A percentile compares a stretch with the other conserved stretches of the same genome.
Evolutionary conservation across 441 rosid genomes (phyloP).

Genomic region (Populus trichocarpa): DNA sequence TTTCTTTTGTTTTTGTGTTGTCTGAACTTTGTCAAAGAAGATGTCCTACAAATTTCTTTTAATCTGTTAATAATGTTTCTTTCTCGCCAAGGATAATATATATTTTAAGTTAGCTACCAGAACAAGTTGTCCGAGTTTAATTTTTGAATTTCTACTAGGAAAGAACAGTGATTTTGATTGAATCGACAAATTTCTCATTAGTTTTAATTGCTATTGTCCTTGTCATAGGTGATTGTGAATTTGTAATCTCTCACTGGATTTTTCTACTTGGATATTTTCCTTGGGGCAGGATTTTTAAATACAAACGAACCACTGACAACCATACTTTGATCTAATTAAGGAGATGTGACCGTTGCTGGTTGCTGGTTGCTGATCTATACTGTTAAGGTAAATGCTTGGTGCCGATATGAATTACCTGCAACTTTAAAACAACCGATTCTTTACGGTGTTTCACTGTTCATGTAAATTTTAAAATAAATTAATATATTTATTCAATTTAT

Average conservation of each 20-base stretch:
- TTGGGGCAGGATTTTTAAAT: not conserved
- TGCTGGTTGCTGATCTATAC: not conserved
- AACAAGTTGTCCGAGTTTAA: not conserved
- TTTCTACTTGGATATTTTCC: not conserved
- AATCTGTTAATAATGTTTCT: not conserved
- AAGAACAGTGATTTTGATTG: not conserved
- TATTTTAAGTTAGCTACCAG: not conserved
- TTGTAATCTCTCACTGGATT: not conserved
- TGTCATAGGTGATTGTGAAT: not conserved
- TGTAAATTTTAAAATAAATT: too few relatives aligned
- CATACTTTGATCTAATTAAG: not conserved
- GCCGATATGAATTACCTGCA: too few relatives aligned
- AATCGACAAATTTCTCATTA: not conserved
- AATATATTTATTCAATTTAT: too few relatives aligned
- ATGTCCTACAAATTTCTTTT: not conserved
- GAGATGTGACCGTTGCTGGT: not conserved
- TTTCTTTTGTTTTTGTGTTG: slow-evolving; percentile 9
- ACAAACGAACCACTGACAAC: not conserved
- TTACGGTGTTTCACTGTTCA: too few relatives aligned
- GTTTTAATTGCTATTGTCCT: not conserved
- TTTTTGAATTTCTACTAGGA: not conserved
- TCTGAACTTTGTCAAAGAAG: not conserved
- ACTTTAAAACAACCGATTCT: too few relatives aligned
- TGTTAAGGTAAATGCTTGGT: too few relatives aligned
- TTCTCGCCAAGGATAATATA: not conserved